A percentile compares a stretch with the other conserved stretches of the same genome.
Evolutionary conservation across 2,329 filamentous ascomycete genomes (phyloP).

Genomic region (Chaetomiaceae sp.): DNA sequence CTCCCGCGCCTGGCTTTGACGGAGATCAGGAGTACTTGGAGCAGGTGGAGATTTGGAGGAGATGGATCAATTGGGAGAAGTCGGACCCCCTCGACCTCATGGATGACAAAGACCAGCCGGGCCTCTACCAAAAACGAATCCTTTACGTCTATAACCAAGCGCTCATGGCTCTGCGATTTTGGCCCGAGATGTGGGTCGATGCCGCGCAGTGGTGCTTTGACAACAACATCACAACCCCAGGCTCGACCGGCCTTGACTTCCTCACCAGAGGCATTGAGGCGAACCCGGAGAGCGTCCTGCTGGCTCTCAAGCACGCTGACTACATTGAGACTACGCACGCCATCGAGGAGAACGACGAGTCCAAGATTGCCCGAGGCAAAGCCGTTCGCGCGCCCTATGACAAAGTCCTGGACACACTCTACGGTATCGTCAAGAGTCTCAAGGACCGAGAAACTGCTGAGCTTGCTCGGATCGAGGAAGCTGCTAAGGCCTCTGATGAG

Average conservation of each 20-base stretch:
- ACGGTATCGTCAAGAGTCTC: conserved; percentile 71
- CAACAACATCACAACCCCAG: conserved; percentile 56
- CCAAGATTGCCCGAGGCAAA: conserved; percentile 67
- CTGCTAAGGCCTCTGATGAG: conserved; percentile 31
- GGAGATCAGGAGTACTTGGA: conserved; percentile 77
- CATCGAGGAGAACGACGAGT: conserved; percentile 69
- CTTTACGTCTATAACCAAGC: conserved; percentile 91
- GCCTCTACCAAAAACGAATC: conserved; percentile 69
- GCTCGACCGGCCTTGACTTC: conserved; percentile 63
- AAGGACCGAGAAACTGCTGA: conserved; percentile 57
- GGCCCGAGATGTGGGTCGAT: conserved; percentile 94
- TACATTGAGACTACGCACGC: conserved; percentile 74
- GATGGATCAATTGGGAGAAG: conserved; percentile 94
- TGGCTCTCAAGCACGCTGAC: conserved; percentile 86
- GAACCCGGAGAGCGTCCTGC: conserved; percentile 87
- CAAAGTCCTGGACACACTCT: conserved; percentile 77
- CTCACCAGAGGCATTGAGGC: conserved; percentile 75
- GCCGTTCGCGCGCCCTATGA: conserved; percentile 80
- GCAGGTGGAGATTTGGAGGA: conserved; percentile 85
- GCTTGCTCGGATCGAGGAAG: conserved; percentile 51
- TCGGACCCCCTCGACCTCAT: conserved; percentile 83
- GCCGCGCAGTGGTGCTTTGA: conserved; percentile 88
- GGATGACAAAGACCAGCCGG: conserved; percentile 72
- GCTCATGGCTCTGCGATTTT: conserved; percentile 86
- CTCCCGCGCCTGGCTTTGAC: conserved; percentile 78